Base-by-base conservation (phyloP, 768 basidiomycete genomes). In the Plicaturopsis crispa region DNA sequence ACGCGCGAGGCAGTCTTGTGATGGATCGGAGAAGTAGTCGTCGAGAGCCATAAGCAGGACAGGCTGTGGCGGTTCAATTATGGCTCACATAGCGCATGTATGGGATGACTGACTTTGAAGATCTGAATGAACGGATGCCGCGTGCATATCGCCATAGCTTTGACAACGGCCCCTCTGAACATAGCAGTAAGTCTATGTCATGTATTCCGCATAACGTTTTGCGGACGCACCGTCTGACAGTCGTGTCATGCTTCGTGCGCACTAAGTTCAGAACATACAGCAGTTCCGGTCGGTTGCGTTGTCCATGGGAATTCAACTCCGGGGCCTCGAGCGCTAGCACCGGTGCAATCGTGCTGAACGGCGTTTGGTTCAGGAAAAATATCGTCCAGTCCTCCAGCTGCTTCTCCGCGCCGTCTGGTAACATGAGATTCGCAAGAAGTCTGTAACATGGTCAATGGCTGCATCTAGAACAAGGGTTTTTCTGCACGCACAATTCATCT, bases 341-440 rank as follows among this genome's bases (percentile, higher is more conserved):
- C 5, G 90, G 85, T 2, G 81, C 75, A 46, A 94, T 88, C 13
- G 80, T 82, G 53, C 92, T 91, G 63, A 83, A 86, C 0, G 81
- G 71, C 1, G 87, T 90, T 61, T 97, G 96, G 55, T 97, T 97
- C 41, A 99, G 75, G 60, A 94, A 96, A 72, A 99, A 99, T 31
- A 97, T 80, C 4, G 96, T 98, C 93, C 93, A 98, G 61, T 98
- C 96, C 56, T 94, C 90, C 17, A 84, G 64, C 44, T 94, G 87
- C 36, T 84, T 79, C 63, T 99, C 94, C 21, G 92, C 96, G 5
- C 96, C 96, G 59, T 99, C 96, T 8, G 96, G 96, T 16, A 99
- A 74, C 96, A 99, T 99, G 43, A 94, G 75, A 66, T 94, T 94
- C 3, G 96, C 96, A 4, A 99, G 72, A 13, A 93, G 74, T 40